Evolutionary conservation across 2,329 filamentous ascomycete species (phyloP).

Genomic region (Tympanopsis confertula): DNA sequence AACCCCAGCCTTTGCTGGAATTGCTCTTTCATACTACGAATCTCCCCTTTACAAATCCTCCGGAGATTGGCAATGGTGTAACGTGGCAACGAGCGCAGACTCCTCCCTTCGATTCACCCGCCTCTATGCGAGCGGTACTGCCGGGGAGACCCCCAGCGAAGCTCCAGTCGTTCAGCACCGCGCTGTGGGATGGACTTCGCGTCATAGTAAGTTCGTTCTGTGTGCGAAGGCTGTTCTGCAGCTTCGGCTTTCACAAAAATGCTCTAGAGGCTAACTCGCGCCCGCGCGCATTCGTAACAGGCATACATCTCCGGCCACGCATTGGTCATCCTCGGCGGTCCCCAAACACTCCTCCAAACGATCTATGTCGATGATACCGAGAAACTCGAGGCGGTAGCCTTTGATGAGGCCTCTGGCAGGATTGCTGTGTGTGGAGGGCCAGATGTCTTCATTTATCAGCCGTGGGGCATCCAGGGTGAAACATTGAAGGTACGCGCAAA

Average conservation of each 20-base stretch:
- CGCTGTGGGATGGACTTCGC: conserved; percentile 46
- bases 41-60: too few species aligned
- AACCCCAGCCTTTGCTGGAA: too few species aligned
- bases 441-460: conserved; percentile 66
- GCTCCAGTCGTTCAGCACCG: conserved; percentile 51
- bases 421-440: conserved; percentile 64
- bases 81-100: not conserved
- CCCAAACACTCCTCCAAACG: conserved; percentile 71
- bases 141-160: conserved; percentile 52
- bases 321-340: conserved; percentile 68
- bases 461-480: conserved; percentile 39
- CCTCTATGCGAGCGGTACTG: conserved; percentile 48
- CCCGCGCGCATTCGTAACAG: conserved; percentile 31
- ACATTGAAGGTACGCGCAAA: conserved; percentile 1
- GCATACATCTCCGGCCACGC: conserved; percentile 83
- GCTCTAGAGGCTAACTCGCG: too few species aligned
- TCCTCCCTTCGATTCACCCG: conserved; percentile 6
- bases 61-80: too few species aligned
- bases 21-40: too few species aligned
- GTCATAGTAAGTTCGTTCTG: conserved; percentile 36
- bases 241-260: too few species aligned
- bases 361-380: conserved; percentile 72
- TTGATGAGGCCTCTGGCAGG: conserved; percentile 75
- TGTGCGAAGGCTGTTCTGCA: too few species aligned
- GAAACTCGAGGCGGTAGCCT: conserved; percentile 59